Conservation (phyloP, 2,329 filamentous ascomycete species). For the Aspergillus sp. region DNA sequence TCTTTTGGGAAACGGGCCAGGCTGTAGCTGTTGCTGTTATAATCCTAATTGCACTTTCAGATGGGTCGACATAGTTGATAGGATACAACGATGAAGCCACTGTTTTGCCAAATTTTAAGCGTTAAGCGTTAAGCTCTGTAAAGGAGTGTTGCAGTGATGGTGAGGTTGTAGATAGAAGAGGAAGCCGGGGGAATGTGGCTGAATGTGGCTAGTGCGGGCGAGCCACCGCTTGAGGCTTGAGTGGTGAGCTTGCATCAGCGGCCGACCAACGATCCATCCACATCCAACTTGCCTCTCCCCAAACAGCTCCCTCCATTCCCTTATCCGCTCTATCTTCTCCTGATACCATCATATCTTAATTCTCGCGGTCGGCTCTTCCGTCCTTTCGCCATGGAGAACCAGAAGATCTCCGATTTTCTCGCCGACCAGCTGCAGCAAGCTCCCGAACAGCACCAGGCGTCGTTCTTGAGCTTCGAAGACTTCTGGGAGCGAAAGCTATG, state of each 20-base stretch:
- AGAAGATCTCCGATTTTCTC: conserved; percentile 89
- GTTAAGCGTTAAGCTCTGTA: too few relatives aligned
- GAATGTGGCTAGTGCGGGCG: conserved; percentile 24
- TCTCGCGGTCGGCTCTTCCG: not conserved
- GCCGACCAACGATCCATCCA: conserved; percentile 2
- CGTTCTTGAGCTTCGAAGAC: conserved; percentile 90
- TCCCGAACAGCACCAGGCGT: conserved; percentile 81
- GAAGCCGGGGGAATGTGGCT: not conserved
- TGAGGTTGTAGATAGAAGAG: not conserved
- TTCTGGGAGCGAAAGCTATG: conserved; percentile 98
- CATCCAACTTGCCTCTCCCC: not conserved
- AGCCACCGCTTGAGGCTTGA: conserved; percentile 24
- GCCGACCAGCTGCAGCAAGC: conserved; percentile 84
- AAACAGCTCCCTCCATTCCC: conserved; percentile 13
- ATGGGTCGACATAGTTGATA: not conserved
- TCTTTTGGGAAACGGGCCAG: not conserved
- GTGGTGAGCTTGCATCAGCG: conserved; percentile 20
- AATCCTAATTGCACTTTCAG: not conserved
- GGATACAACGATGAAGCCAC: not conserved
- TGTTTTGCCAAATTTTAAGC: too few relatives aligned
- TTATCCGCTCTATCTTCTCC: conserved; percentile 10
- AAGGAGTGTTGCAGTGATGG: not conserved
- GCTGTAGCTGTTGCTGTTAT: not conserved
- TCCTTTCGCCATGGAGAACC: conserved; percentile 68
- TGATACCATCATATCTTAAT: not conserved